These are phyloP conservation scores for Candida tropicalis DNA, from an alignment of 1,139 yeast species.

Conservation along the genomic window DNA sequence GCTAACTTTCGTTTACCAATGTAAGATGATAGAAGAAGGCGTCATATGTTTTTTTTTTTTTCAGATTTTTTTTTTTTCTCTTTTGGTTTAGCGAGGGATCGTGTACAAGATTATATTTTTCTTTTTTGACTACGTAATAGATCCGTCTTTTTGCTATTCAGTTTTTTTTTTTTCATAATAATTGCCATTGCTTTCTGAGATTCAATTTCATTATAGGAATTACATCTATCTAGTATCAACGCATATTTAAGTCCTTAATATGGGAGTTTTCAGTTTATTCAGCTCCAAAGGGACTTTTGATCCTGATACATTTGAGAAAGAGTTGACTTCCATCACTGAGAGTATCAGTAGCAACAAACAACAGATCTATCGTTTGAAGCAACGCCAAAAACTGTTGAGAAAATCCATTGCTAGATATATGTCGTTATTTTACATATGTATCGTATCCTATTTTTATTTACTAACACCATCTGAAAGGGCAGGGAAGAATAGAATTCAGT, in stretches of 20 bases:
- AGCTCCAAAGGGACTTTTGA: conserved; percentile 42
- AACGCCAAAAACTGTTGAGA: conserved; percentile 15
- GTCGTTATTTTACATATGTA: conserved; percentile 32
- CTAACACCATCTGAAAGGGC: conserved; percentile 22
- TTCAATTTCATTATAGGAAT: too few relatives aligned
- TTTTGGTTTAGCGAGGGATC: too few relatives aligned
- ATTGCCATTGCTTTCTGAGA: not conserved
- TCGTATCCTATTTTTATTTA: conserved; percentile 29
- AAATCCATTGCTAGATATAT: conserved; percentile 28
- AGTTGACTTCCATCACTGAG: conserved; percentile 45
- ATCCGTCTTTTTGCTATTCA: not conserved
- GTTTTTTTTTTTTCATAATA: not conserved
- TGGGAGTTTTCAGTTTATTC: conserved; percentile 32
- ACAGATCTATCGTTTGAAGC: conserved; percentile 21
- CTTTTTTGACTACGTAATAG: not conserved
- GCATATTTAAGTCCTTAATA: too few relatives aligned
- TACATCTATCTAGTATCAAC: too few relatives aligned
- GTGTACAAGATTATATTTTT: too few relatives aligned
- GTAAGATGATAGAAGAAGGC: too few relatives aligned
- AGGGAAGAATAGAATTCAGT: conserved; percentile 24
- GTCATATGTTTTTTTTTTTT: too few relatives aligned
- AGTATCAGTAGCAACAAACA: conserved; percentile 31
- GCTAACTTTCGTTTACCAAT: too few relatives aligned
- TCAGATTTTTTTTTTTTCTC: too few relatives aligned
- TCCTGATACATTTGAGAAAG: conserved; percentile 53